A percentile compares a stretch with the other conserved stretches of the same genome.
Evolutionary conservation across 2,329 filamentous ascomycete genomes (phyloP).

Genomic region (Scolecobasidium constrictum): DNA sequence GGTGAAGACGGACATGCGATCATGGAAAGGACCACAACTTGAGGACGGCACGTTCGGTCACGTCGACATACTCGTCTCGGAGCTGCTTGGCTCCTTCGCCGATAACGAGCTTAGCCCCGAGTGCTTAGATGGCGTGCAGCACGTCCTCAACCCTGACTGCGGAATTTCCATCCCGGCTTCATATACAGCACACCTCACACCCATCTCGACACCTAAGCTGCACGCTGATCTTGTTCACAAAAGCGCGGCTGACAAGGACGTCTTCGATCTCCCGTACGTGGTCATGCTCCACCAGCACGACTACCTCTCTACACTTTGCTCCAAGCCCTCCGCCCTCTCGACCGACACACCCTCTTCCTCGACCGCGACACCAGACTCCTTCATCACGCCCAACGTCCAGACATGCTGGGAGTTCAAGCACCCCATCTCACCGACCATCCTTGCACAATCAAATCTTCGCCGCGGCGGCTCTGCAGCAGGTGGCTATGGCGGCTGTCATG

Average conservation of each 20-base stretch:
- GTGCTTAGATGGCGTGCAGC: conserved; percentile 90
- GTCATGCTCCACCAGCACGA: conserved; percentile 86
- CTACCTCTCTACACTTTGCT: conserved; percentile 54
- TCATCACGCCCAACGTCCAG: conserved; percentile 42
- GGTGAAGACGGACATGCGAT: conserved; percentile 93
- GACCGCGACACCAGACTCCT: background rate
- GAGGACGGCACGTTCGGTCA: conserved; percentile 45
- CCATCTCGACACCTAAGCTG: conserved; percentile 77
- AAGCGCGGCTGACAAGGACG: conserved; percentile 49
- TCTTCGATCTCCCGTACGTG: conserved; percentile 87
- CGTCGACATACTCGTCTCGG: conserved; percentile 88
- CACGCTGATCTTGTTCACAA: conserved; percentile 59
- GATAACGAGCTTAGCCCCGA: conserved; percentile 97
- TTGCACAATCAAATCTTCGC: conserved; percentile 45
- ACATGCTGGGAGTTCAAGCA: conserved; percentile 73
- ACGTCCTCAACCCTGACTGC: conserved; percentile 66
- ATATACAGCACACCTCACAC: conserved; percentile 90
- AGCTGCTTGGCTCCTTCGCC: conserved; percentile 87
- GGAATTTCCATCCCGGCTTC: conserved; percentile 90
- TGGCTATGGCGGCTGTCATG: conserved; percentile 61
- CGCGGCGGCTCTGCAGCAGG: conserved; percentile 54
- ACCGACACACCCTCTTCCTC: background rate
- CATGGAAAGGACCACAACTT: conserved; percentile 73
- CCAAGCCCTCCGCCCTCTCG: background rate
- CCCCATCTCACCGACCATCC: conserved; percentile 51